Evolutionary conservation across 2,329 filamentous ascomycete species (phyloP).

Genomic region (Reticulascus tulasneorum): DNA sequence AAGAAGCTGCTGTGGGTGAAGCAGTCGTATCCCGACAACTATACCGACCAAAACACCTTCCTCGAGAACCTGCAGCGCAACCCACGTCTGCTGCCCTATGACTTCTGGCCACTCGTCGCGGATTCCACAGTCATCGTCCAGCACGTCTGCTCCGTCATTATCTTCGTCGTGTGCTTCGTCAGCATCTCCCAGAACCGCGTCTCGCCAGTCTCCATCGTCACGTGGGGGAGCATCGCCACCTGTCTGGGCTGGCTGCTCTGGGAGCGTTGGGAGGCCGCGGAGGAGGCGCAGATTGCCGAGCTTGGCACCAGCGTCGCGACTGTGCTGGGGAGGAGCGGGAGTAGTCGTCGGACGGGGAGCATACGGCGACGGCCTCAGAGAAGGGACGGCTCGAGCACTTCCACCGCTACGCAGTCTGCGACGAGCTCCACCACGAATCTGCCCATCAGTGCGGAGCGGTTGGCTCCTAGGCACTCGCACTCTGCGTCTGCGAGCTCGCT

Average conservation of each 20-base stretch:
- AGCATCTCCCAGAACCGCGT: conserved; percentile 83
- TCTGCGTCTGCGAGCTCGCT: conserved; percentile 54
- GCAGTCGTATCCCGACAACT: conserved; percentile 97
- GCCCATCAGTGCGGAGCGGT: conserved; percentile 15
- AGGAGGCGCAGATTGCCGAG: conserved; percentile 23
- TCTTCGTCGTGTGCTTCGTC: conserved; percentile 92
- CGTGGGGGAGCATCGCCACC: conserved; percentile 77
- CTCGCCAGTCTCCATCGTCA: conserved; percentile 85
- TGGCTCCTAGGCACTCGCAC: conserved; percentile 39
- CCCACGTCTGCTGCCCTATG: conserved; percentile 87
- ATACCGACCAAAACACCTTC: conserved; percentile 95
- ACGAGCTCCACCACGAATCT: conserved; percentile 7
- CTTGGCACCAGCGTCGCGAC: conserved; percentile 30
- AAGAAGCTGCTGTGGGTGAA: conserved; percentile 98
- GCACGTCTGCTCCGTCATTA: conserved; percentile 89
- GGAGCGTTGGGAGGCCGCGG: conserved; percentile 83
- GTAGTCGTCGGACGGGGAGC: conserved; percentile 31
- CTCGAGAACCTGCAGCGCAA: conserved; percentile 94
- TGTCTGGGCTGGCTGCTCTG: conserved; percentile 86
- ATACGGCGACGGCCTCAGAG: conserved; percentile 26
- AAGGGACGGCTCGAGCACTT: conserved; percentile 4
- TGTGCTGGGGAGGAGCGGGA: conserved; percentile 29
- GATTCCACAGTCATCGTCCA: conserved; percentile 96
- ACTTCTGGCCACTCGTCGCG: conserved; percentile 95
- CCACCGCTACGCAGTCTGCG: conserved; percentile 6